Base-by-base conservation (phyloP, 1,284 basidiomycete genomes). In the Cryptococcus deneoformans region DNA sequence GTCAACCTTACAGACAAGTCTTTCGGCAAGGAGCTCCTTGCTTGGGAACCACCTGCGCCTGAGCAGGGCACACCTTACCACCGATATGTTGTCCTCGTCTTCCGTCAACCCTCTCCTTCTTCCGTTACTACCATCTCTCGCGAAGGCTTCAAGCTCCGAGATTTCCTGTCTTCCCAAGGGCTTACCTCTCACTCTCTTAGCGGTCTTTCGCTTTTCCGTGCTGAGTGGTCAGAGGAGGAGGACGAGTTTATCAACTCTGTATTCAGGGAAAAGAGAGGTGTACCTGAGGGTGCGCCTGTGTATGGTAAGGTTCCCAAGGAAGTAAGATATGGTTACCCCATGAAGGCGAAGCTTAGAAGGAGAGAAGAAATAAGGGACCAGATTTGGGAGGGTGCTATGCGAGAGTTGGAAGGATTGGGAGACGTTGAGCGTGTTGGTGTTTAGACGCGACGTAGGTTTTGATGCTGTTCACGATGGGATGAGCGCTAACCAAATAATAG, bases 261-360 rank as follows among this genome's bases (percentile, higher is more conserved):
- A 14, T 73, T 64, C 56, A 52, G 45, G 34, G 51, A 63, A 35
- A 49, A 64, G 49, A 59, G 64, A 24, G 62, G 66, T 11, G 60
- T 54, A 45, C 20, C 52, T 37, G 58, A 52, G 34, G 53, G 81
- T 42, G 89, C 90, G 70, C 86, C 88, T 16, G 79, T 79, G 49
- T 92, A 82, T 76, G 87, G 86, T 20, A 81, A 80, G 56, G 80
- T 82, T 51, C 84, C 82, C 71, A 82, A 84, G 71, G 70, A 71
- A 61, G 54, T 69, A 35, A 56, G 61, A 44, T 77, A 72, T 59
- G 71, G 70, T 7, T 66, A 69, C 50, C 74, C 75, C 2, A 54
- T 72, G 55, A 65, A 56, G 42, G 69, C 69, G 20, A 70, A 66
- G 60, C 55, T 53, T 47, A 50, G 59, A 51, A 52, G 61, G 52